Conservation (phyloP, 306 rosid genomes). For the Prunus persica region Prunus_persica_NCBIv2 NC_034014.1:23495501-23496000, state of each 20-base stretch:
- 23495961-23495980: conserved; percentile 28
- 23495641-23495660: conserved; percentile 93
- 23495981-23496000: not conserved
- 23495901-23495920: conserved; percentile 5
- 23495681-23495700: not conserved
- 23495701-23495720: conserved; percentile 4
- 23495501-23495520: conserved; percentile 54
- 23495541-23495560: conserved; percentile 56
- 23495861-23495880: conserved; percentile 4
- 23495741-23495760: not conserved
- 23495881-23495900: not conserved
- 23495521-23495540: conserved; percentile 68
- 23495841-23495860: not conserved
- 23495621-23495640: conserved; percentile 93
- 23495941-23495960: conserved; percentile 2
- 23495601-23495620: conserved; percentile 68
- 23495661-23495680: conserved; percentile 21
- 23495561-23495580: conserved; percentile 60
- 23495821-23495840: conserved; percentile 28
- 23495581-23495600: conserved; percentile 69
- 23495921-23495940: conserved; percentile 8
- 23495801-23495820: not conserved
- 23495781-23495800: not conserved
- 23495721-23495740: not conserved
- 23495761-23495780: not conserved